These are phyloP conservation scores for Talaromyces proteolyticus DNA, from an alignment of 495 filamentous ascomycete genomes.

Conservation along the genomic window DNA sequence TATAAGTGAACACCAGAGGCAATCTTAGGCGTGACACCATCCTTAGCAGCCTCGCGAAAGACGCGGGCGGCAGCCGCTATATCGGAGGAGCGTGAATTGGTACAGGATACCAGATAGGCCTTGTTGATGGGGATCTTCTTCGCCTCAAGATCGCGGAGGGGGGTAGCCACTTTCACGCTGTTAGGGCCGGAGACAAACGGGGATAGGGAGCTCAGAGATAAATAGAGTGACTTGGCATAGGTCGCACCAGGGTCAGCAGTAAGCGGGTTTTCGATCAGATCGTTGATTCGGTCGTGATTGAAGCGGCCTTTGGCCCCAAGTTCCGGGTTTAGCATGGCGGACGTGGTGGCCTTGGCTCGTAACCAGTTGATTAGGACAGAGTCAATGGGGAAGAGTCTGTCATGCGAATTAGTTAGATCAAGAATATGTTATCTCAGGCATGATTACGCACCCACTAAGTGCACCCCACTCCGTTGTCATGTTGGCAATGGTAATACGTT, in stretches of 20 bases:
- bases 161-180: constrained; percentile 64
- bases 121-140: constrained; percentile 73
- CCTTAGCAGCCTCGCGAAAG: constrained; percentile 66
- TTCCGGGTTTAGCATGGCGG: constrained; percentile 40
- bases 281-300: constrained; percentile 63
- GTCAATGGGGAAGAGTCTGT: constrained; percentile 70
- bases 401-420: constrained; percentile 4
- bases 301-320: constrained; percentile 33
- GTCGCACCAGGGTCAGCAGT: constrained; percentile 68
- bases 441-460: constrained; percentile 37
- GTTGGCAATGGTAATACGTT: constrained; percentile 80
- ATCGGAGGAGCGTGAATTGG: constrained; percentile 80
- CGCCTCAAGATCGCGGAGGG: constrained; percentile 65
- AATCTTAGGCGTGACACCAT: constrained; percentile 58
- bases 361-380: constrained; percentile 67
- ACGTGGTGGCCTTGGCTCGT: constrained; percentile 64
- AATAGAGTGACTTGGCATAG: constrained; percentile 77
- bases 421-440: constrained; percentile 16
- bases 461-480: constrained; percentile 98
- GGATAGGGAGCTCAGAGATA: constrained; percentile 75
- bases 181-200: constrained; percentile 90
- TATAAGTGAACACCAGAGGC: constrained; percentile 79
- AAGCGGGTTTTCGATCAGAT: constrained; percentile 61
- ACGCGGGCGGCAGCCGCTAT: constrained; percentile 78
- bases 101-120: constrained; percentile 89